A percentile compares a stretch with the other conserved stretches of the same genome.
phyloP scores from a whole-genome alignment of 495 filamentous ascomycete species.

The Friedmanniomyces simplex region DNA sequence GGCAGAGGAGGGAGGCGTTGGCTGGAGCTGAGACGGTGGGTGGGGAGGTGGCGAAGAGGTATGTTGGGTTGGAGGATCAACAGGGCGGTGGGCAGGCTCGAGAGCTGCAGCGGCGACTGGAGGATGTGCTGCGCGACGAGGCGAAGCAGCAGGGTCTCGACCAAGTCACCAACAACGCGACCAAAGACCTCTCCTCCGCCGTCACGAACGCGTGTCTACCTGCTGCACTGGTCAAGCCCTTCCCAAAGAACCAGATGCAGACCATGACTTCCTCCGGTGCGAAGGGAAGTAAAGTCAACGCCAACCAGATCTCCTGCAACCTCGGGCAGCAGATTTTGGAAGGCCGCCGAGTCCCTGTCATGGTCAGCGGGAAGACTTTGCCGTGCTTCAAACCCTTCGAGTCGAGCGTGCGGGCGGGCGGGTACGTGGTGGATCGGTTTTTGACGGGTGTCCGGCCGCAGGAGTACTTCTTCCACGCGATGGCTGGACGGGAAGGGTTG shows the following conservation, averaged over 20 bases:
- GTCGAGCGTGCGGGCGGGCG: constrained; percentile 78
- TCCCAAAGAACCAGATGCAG: constrained; percentile 98
- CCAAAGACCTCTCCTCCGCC: constrained; percentile 60
- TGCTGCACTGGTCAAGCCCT: constrained; percentile 71
- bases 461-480: constrained; percentile 99
- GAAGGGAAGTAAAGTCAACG: constrained; percentile 87
- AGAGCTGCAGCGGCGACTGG: constrained; percentile 64
- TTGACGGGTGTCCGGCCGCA: constrained; percentile 96
- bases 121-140: constrained; percentile 84
- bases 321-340: constrained; percentile 95
- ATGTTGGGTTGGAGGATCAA: constrained; percentile 71
- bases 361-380: constrained; percentile 95
- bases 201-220: constrained; percentile 75
- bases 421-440: constrained; percentile 91
- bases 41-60: constrained; percentile 73
- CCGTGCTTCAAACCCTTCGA: constrained; percentile 92
- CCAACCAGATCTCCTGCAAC: constrained; percentile 94
- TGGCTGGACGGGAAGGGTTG: constrained; percentile 96
- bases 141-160: constrained; percentile 82
- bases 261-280: constrained; percentile 95
- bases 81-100: constrained; percentile 48
- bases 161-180: constrained; percentile 65
- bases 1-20: constrained; percentile 56
- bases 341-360: constrained; percentile 86
- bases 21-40: constrained; percentile 62